Evolutionary conservation across 306 rosid genomes (phyloP).

Genomic region (Glycine soja): DNA sequence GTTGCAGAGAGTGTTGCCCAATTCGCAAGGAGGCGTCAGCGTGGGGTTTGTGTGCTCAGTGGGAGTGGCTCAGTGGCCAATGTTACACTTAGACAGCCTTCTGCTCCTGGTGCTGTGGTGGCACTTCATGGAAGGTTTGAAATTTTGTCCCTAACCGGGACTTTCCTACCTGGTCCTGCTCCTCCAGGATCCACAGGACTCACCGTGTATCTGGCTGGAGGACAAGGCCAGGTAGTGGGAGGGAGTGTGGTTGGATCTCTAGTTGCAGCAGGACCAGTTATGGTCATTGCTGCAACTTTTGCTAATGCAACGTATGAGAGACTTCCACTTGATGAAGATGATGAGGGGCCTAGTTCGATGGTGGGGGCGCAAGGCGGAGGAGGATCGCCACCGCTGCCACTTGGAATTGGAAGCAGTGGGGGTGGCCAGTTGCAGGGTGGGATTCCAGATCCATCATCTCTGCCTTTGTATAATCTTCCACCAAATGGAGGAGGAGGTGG

Average conservation of each 20-base stretch:
- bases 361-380: slow-evolving; percentile 46
- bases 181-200: slow-evolving; percentile 89
- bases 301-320: slow-evolving; percentile 94
- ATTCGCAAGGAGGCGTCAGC: slow-evolving; percentile 84
- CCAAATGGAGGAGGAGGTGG: slow-evolving; percentile 64
- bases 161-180: slow-evolving; percentile 88
- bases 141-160: slow-evolving; percentile 81
- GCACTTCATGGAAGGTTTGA: slow-evolving; percentile 95
- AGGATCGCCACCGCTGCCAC: slow-evolving; percentile 51
- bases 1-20: slow-evolving; percentile 85
- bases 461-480: slow-evolving; percentile 69
- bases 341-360: slow-evolving; percentile 61
- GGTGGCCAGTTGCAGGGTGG: slow-evolving; percentile 55
- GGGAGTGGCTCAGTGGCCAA: slow-evolving; percentile 92
- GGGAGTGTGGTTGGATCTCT: slow-evolving; percentile 92
- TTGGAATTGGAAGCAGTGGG: slow-evolving; percentile 59
- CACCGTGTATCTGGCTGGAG: slow-evolving; percentile 86
- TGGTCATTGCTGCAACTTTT: slow-evolving; percentile 93
- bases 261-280: slow-evolving; percentile 90
- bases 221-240: slow-evolving; percentile 90
- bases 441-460: slow-evolving; percentile 71
- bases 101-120: slow-evolving; percentile 83
- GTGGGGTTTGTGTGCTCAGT: slow-evolving; percentile 94
- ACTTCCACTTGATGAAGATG: slow-evolving; percentile 87
- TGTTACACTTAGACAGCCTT: slow-evolving; percentile 83